Base-by-base conservation (phyloP, 352 stramenopile species). In the Phytophthora pseudosyringae region DNA sequence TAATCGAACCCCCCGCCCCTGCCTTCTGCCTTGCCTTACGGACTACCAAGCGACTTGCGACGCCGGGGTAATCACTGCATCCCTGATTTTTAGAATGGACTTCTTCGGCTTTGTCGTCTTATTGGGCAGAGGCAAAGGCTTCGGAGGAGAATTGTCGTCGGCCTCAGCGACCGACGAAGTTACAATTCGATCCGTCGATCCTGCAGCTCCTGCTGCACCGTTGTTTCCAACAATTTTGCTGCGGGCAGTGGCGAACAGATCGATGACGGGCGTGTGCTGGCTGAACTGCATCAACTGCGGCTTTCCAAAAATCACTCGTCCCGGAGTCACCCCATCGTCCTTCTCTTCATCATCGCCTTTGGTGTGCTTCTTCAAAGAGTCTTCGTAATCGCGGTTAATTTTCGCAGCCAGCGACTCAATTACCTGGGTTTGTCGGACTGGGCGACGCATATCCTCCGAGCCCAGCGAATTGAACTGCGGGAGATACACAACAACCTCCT, bases 391-490 rank as follows among this genome's bases (percentile, higher is more conserved):
- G 10, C 66, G 73, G 18, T 85, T 89, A 18, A 89, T 73, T 25
- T 73, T 80, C 9, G 57, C 52, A 1, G 81, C 81, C 26, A 92
- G 56, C 8, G 81, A 84, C 28, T 91, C 80, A 25, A 91, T 67
- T 9, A 85, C 38, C 41, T 89, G 76, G 1, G 66, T 78, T 64
- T 88, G 76, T 31, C 80, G 78, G 1, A 75, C 49, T 2, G 78
- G 80, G n/a, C 80, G 73, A 21, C 76, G 76, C 59, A 72, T 75
- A 41, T 87, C 67, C 35, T 82, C 78, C n/a, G 82, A 89, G 0
- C 82, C 82, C 7, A 91, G 62, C 33, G 81, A 90, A 39, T 89
- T 88, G 46, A 82, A 89, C 29, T 83, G 78, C 7, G 79, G 76
- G 2, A 89, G 51, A 33, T 86, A 80, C 33, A 87, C 69, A 16